Base-by-base conservation (phyloP, 257 asterid genomes). In the Gynochthodes officinalis region DNA sequence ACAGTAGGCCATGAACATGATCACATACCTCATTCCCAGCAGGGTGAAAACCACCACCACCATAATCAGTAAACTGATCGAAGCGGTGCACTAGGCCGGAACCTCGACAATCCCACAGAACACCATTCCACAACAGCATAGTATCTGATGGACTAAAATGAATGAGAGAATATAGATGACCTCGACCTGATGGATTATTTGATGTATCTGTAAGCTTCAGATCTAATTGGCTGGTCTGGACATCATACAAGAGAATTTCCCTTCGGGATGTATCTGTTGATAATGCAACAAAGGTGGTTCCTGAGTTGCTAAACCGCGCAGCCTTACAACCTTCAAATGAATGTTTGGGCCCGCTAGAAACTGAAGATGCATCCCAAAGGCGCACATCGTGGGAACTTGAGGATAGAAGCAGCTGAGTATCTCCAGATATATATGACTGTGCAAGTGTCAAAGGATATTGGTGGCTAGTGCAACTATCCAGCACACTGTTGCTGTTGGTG, bases 41-140 rank as follows among this genome's bases (percentile, higher is more conserved):
- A 74, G 99, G 98, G 83, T 95, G 98, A 75, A 95, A 95, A 52
- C 98, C 96, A 32, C 99, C 99, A 25, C 99, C 99, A 8, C 99
- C 99, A 74, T 86, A 92, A 81, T 90, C 98, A 0, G 96, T 82
- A 66, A 88, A 92, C 69, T 87, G 95, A 76, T 95, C 99, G 76
- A 95, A 95, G 40, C 96, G 96, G 77, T 90, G 96, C 42, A 87
- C 74, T 33, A 88, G 94, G 58, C 84, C 82, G 4, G 97, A 75
- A 32, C 76, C 88, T 80, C 99, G 89, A 49, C 86, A 87, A 76
- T 95, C 99, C 98, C 97, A 95, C 79, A 95, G 84, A 64, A 95
- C 95, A 66, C 99, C 99, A 49, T 92, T 90, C 96, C 97, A 95
- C 33, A 95, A 92, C 43, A 94, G 89, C 96, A 86, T 86, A 60